phyloP scores from a whole-genome alignment of 106 monocot species.

The Dendrobium huoshanense region DNA sequence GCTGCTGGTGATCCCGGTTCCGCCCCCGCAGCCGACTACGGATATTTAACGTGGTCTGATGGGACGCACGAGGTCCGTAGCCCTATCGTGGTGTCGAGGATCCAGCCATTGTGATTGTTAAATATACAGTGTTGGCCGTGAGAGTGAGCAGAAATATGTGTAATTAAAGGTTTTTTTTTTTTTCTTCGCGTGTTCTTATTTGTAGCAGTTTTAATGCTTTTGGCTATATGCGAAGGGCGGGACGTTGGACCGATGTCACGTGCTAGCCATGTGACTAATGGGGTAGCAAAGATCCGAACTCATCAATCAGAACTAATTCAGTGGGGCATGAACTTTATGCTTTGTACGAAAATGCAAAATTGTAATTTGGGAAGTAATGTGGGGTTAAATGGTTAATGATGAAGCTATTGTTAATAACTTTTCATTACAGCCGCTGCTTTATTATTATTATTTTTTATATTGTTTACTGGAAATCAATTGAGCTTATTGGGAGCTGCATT shows the following conservation, averaged over 20 bases:
- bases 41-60: slow-evolving; percentile 76
- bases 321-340: neutral
- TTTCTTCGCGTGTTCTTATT: neutral
- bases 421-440: neutral
- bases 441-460: no score
- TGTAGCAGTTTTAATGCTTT: neutral
- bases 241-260: no score
- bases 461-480: neutral
- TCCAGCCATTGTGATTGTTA: slow-evolving; percentile 48
- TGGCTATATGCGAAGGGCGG: neutral
- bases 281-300: neutral
- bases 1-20: neutral
- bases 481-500: neutral
- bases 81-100: slow-evolving; percentile 77
- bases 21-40: slow-evolving; percentile 24
- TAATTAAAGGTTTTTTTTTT: neutral
- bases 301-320: neutral
- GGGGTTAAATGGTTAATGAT: neutral
- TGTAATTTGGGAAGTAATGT: neutral
- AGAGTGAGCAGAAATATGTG: neutral
- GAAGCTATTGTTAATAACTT: neutral
- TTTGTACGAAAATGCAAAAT: neutral
- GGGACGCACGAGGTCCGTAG: slow-evolving; percentile 81
- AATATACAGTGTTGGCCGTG: neutral
- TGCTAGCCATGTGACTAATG: neutral